phyloP scores from a whole-genome alignment of 1,139 yeast species.

The Zhuliangozyma blackwelliae region DNA sequence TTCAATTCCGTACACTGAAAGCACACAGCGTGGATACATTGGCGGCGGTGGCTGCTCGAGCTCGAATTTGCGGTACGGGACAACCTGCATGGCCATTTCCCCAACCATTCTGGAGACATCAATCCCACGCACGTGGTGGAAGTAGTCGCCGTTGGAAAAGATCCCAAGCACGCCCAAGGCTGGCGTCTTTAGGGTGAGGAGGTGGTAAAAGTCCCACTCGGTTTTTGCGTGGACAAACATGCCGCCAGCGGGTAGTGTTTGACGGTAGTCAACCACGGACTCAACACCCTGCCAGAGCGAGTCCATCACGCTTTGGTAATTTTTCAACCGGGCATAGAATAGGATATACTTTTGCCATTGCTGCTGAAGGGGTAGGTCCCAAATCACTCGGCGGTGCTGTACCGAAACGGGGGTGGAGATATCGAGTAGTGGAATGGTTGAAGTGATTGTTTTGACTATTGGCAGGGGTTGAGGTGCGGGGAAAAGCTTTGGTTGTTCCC shows the following conservation, averaged over 20 bases:
- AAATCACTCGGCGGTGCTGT: slow-evolving; percentile 1
- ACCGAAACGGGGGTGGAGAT: background rate
- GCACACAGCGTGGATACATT: slow-evolving; percentile 4
- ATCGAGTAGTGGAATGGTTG: slow-evolving; percentile 4
- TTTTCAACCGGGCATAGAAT: slow-evolving; percentile 1
- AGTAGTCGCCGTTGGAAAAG: background rate
- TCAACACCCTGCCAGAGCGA: background rate
- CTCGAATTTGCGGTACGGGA: too few relatives aligned
- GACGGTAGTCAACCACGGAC: slow-evolving; percentile 2
- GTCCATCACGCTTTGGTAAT: background rate
- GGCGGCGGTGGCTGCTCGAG: too few relatives aligned
- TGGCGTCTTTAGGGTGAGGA: background rate
- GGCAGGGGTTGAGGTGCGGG: too few relatives aligned
- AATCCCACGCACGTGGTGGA: background rate
- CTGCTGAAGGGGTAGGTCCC: background rate
- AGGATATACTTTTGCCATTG: slow-evolving; percentile 1
- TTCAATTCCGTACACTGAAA: slow-evolving; percentile 9
- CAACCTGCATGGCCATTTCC: slow-evolving; percentile 7
- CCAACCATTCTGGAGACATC: background rate
- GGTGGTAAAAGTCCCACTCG: background rate
- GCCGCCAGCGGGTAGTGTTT: background rate
- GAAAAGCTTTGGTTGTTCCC: too few relatives aligned
- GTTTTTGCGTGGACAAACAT: background rate
- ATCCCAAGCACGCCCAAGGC: background rate
- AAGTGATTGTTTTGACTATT: slow-evolving; percentile 1